Evolutionary conservation across 1,284 basidiomycete species (phyloP), one percentile per base, ranked within the genome.

Genomic region (Irpex sp.): DNA sequence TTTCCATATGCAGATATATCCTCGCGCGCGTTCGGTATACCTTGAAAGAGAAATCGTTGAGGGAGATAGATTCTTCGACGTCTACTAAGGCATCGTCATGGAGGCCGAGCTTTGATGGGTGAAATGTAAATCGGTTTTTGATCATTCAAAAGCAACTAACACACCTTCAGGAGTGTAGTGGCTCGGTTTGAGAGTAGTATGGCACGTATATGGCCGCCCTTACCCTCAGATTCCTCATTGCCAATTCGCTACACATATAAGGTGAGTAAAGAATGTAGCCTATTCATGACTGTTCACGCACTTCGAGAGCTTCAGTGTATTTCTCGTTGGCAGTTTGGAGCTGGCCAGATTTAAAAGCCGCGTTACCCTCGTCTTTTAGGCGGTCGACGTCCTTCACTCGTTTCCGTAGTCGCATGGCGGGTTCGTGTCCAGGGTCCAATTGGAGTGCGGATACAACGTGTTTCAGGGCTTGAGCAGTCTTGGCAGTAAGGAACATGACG

Each of bases 291-390:
- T 39, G 19, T 39, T 36, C 16, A 66, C 77, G 59, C 57, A 85
- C 84, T 57, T 89, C 87, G 12, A 94, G 73, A 4, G 89, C 85
- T 64, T 90, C 87, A 1, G 77, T 77, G 67, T 94, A 94, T 68
- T 82, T 86, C 5, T 80, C 77, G 1, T 88, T 74, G 0, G 94
- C 94, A 48, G 88, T 86, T 36, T 81, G 67, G 37, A 86, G 75
- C 61, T 80, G 78, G 1, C 81, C 81, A 0, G 71, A 62, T 74
- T 94, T 94, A 78, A 96, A 96, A 1, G 84, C 80, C 0, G 73
- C 70, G 68, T 96, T 96, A 0, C 93, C 93, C 65, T 92, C 90
- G 64, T 94, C 92, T 70, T 96, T 96, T 55, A 90, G 74, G 58
- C 84, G 76, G 66, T 96, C 92, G 12, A 96, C 84, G 54, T 89